phyloP scores from a whole-genome alignment of 805 yeast genomes.

The Candida yuanshanica region DNA sequence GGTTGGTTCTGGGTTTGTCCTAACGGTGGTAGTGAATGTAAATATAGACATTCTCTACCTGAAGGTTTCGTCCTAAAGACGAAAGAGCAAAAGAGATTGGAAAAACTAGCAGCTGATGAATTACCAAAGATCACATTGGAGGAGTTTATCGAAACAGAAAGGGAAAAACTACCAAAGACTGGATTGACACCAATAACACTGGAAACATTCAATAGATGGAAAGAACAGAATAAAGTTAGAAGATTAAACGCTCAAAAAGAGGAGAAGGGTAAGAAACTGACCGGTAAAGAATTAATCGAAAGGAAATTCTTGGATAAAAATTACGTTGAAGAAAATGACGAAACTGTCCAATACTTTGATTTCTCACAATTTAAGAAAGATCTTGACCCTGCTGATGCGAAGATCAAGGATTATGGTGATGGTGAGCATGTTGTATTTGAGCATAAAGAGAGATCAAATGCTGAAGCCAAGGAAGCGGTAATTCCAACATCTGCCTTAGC shows the following conservation, averaged over 20 bases:
- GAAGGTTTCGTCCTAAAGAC: constrained; percentile 96
- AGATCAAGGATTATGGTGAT: constrained; percentile 12
- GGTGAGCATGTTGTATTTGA: constrained; percentile 27
- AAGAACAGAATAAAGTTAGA: constrained; percentile 56
- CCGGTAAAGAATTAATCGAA: constrained; percentile 67
- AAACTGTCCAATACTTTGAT: constrained; percentile 34
- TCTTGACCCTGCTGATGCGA: constrained; percentile 13
- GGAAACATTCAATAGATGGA: constrained; percentile 81
- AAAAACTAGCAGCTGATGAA: constrained; percentile 73
- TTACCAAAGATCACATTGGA: constrained; percentile 91
- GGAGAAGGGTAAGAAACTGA: constrained; percentile 40
- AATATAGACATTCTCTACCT: constrained; percentile 91
- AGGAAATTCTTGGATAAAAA: constrained; percentile 54
- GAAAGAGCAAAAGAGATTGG: constrained; percentile 89
- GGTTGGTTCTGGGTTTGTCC: constrained; percentile 99
- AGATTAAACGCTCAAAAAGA: constrained; percentile 40
- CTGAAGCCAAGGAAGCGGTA: constrained; percentile 3
- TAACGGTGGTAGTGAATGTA: constrained; percentile 87
- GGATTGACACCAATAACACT: constrained; percentile 82
- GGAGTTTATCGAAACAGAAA: constrained; percentile 92
- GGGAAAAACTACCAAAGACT: constrained; percentile 68
- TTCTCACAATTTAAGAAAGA: constrained; percentile 36
- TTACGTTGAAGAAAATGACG: constrained; percentile 45
- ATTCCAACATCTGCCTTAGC: constrained; percentile 11
- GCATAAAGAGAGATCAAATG: constrained; percentile 12